Percentiles rank a stretch among this genome's conserved stretches.
phyloP scores from a whole-genome alignment of 2,329 filamentous ascomycete genomes.

The Fusarium neocosmosporiellum region DNA sequence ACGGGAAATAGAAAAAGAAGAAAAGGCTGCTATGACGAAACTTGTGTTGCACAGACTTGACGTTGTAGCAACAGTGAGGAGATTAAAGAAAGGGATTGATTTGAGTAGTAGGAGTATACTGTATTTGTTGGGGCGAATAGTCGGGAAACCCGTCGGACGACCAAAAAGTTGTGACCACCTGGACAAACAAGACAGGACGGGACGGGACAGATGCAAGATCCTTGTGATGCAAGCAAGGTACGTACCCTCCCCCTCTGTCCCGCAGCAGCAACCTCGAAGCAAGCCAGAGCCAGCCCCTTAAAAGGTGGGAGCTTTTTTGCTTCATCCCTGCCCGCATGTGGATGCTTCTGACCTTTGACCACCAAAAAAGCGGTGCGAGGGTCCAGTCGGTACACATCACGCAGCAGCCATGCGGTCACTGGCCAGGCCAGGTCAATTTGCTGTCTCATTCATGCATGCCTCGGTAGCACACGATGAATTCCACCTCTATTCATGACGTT shows the following conservation, averaged over 20 bases:
- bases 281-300: constrained; percentile 25
- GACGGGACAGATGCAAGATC: constrained; percentile 21
- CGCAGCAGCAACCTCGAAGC: neutral
- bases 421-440: neutral
- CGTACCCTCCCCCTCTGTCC: constrained; percentile 16
- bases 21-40: constrained; percentile 13
- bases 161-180: constrained; percentile 42
- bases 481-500: neutral
- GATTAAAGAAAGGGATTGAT: neutral
- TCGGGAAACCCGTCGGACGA: constrained; percentile 29
- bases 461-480: neutral
- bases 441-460: constrained; percentile 4
- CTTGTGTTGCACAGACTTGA: neutral
- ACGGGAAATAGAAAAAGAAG: neutral
- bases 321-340: constrained; percentile 23
- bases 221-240: constrained; percentile 34
- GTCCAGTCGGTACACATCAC: constrained; percentile 1
- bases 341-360: neutral
- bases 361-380: constrained; percentile 7
- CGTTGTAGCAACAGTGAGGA: neutral
- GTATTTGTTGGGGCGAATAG: constrained; percentile 35
- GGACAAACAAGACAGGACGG: constrained; percentile 29
- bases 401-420: neutral
- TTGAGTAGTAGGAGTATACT: neutral
- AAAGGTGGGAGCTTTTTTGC: neutral